Evolutionary conservation across 768 basidiomycete genomes (phyloP), one percentile per base, ranked within the genome.

Genomic region (Pluteus cervinus): DNA sequence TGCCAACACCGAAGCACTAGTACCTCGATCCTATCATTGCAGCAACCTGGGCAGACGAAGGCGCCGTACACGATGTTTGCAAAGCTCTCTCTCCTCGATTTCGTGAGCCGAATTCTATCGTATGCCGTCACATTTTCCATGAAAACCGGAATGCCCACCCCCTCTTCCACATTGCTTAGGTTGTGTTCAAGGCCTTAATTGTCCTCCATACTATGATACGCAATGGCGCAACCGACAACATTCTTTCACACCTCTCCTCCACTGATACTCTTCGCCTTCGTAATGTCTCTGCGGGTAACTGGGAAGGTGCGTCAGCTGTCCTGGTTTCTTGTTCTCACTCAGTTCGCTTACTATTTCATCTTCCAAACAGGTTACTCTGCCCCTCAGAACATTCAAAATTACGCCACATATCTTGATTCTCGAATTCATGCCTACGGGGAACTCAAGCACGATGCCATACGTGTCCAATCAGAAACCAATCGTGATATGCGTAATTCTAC

Each of bases 181-280:
- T 98, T 47, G 92, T 89, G n/a, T 97, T 98, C 77, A 99, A 99
- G 56, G 91, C 92, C 0, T 68, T 98, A 48, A 83, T 99, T 50
- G 89, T 94, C 3, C 68, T 98, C 5, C 96, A 99, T 57, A 89
- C 82, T 22, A 91, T 99, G 88, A 87, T 98, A 56, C 80, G 96
- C 18, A 90, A 88, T 44, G 96, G 96, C n/a, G 75, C 87, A 2
- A 96, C 93, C 5, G 92, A 98, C 66, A 89, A 92, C 54, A 76
- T 97, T 9, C 73, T 97, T 14, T 68, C 76, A 9, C 84, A 91
- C 60, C 74, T 98, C 25, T 81, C 88, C 4, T 75, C 81, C 23
- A 73, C 79, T 2, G 88, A 94, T 48, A 70, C 89, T n/a, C 64
- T 98, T 23, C 74, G 81, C 39, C 62, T 98, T 40, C 73, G 76